Conservation (phyloP, 495 filamentous ascomycete genomes). For the Filosporella fistucella region DNA sequence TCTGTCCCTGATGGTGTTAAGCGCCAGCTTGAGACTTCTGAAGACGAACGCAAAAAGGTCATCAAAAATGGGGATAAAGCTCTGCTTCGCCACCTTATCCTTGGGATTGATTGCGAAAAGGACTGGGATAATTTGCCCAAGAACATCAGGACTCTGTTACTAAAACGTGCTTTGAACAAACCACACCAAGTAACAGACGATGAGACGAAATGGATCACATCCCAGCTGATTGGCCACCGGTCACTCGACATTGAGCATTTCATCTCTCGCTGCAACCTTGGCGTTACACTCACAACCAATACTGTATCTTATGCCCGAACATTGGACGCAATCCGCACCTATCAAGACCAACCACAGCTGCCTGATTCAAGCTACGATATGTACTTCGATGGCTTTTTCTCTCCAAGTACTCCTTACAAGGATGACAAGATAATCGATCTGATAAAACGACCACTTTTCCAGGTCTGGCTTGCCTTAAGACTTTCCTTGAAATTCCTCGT, state of each 20-base stretch:
- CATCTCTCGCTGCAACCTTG: constrained; percentile 10
- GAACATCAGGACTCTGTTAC: too few relatives aligned
- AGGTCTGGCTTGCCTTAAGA: constrained; percentile 35
- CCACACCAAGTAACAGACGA: too few relatives aligned
- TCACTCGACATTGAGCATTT: not conserved
- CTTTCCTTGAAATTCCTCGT: constrained; percentile 46
- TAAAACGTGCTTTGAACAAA: too few relatives aligned
- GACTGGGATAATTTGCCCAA: too few relatives aligned
- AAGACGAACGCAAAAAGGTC: not conserved
- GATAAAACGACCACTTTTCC: not conserved
- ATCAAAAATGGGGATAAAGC: constrained; percentile 1
- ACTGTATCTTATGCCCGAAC: constrained; percentile 5
- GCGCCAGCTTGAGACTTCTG: constrained; percentile 3
- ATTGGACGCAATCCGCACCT: not conserved
- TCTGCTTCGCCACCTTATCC: not conserved
- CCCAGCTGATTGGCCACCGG: too few relatives aligned
- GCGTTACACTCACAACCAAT: not conserved
- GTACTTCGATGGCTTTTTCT: not conserved
- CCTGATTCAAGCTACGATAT: not conserved
- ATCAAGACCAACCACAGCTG: not conserved
- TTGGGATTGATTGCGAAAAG: too few relatives aligned
- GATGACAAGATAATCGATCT: not conserved
- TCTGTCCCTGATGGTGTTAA: constrained; percentile 7
- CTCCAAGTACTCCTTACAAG: not conserved
- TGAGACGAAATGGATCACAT: too few relatives aligned